Conservation (phyloP, 176 grass and related monocot species). For the Dendrocalamus sinicus region DNA sequence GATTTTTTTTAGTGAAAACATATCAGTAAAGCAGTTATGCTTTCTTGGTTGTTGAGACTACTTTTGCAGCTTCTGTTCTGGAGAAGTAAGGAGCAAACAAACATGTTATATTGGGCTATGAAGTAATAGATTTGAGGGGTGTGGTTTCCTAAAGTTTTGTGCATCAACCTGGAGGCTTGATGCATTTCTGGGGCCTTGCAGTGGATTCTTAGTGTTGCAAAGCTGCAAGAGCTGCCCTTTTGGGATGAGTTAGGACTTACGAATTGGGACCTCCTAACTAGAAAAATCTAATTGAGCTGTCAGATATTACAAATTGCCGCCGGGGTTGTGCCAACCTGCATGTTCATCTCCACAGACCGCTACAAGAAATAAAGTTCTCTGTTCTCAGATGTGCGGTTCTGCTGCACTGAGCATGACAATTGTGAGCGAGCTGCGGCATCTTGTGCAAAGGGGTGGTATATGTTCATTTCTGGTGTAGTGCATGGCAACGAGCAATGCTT, state of each 20-base stretch:
- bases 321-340: no score
- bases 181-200: background rate
- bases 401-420: no score
- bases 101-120: background rate
- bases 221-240: background rate
- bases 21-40: background rate
- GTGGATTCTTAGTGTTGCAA: background rate
- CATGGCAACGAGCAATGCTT: background rate
- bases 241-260: background rate
- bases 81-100: background rate
- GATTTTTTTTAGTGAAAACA: background rate
- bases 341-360: no score
- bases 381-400: no score
- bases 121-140: slow-evolving; percentile 6
- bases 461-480: background rate
- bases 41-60: slow-evolving; percentile 5
- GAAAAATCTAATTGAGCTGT: background rate
- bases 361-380: no score
- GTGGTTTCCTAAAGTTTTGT: background rate
- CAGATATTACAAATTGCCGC: background rate
- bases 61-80: slow-evolving; percentile 23
- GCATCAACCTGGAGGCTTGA: background rate
- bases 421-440: background rate
- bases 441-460: background rate
- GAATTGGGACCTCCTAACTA: background rate